These are phyloP conservation scores for Globisporangium cystogenes DNA, from an alignment of 352 stramenopile genomes.

Conservation along the genomic window DNA sequence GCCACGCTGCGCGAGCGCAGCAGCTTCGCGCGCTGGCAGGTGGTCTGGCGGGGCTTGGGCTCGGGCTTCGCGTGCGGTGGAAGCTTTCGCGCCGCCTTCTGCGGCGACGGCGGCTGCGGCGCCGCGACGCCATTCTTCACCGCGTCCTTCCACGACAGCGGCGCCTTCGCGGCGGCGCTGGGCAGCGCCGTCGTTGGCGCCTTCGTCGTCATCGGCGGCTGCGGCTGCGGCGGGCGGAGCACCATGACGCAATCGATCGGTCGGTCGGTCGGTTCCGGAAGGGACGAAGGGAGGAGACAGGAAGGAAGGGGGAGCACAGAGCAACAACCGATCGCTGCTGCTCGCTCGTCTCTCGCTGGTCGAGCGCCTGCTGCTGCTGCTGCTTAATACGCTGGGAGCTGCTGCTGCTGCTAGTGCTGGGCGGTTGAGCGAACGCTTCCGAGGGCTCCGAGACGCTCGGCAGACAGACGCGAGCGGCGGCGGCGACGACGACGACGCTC, in stretches of 20 bases:
- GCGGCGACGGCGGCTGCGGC: constrained; percentile 9
- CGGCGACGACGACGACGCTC: too few relatives aligned
- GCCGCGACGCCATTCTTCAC: constrained; percentile 20
- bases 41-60: constrained; percentile 6
- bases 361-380: not conserved
- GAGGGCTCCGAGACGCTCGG: too few relatives aligned
- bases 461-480: too few relatives aligned
- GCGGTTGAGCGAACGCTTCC: not conserved
- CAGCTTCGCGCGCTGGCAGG: constrained; percentile 22
- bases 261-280: too few relatives aligned
- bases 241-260: constrained; percentile 7
- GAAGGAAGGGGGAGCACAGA: not conserved
- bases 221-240: not conserved
- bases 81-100: constrained; percentile 5
- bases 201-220: not conserved
- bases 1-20: constrained; percentile 28
- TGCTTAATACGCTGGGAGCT: not conserved
- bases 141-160: constrained; percentile 36
- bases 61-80: constrained; percentile 4
- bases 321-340: constrained; percentile 1
- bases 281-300: too few relatives aligned
- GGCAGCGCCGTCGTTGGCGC: too few relatives aligned
- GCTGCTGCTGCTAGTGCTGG: not conserved
- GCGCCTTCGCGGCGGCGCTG: constrained; percentile 6
- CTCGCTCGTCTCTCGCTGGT: not conserved